These are phyloP conservation scores for Erodium moschatum DNA, from an alignment of 441 rosid species.

Conservation along the genomic window DNA sequence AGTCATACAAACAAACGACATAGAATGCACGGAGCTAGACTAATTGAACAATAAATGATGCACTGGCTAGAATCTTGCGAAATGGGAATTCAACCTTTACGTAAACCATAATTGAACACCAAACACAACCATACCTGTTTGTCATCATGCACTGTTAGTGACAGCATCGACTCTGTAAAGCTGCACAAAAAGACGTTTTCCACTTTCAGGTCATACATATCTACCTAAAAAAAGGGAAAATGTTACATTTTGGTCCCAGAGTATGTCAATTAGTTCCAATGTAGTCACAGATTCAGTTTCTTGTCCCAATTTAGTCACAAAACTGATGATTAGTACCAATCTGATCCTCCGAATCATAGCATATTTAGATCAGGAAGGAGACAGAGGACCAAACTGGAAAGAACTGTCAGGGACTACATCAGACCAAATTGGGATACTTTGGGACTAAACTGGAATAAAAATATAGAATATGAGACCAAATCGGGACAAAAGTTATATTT, in stretches of 20 bases:
- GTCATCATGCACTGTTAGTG: conserved; percentile 88
- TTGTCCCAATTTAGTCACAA: too few species aligned
- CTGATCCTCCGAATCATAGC: neutral
- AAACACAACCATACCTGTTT: conserved; percentile 46
- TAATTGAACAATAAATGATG: neutral
- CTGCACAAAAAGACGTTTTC: conserved; percentile 41
- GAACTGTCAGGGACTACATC: too few species aligned
- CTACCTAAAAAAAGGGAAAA: conserved; percentile 8
- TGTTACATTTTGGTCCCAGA: neutral
- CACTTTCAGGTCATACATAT: conserved; percentile 15
- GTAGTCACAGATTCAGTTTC: neutral
- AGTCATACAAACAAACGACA: neutral
- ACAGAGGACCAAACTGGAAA: too few species aligned
- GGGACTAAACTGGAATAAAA: too few species aligned
- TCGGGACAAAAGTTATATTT: too few species aligned
- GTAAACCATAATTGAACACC: neutral
- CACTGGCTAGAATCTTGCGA: neutral
- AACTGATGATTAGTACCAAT: neutral
- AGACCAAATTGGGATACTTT: too few species aligned
- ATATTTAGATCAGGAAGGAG: too few species aligned
- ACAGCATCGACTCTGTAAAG: conserved; percentile 73
- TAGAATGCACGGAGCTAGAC: neutral
- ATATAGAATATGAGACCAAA: too few species aligned
- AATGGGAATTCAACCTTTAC: neutral
- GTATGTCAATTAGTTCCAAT: neutral